These are phyloP conservation scores for Drechslerella coelobrocha DNA, from an alignment of 2,329 filamentous ascomycete genomes.

Conservation along the genomic window DNA sequence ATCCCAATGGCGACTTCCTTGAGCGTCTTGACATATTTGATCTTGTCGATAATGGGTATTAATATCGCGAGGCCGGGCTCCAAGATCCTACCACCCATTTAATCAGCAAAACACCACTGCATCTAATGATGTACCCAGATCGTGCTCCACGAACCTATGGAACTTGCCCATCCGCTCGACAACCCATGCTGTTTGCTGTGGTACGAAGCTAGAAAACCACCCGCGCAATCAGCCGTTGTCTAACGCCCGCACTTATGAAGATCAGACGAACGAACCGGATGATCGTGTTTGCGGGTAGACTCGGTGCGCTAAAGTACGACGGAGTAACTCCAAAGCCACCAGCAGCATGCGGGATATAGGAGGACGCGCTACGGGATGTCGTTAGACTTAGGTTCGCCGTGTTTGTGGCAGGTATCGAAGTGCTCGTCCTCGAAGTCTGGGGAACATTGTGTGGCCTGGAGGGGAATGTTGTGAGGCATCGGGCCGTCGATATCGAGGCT, in stretches of 20 bases:
- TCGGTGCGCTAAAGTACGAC: slow-evolving; percentile 55
- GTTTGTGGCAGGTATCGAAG: not conserved
- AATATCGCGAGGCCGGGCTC: slow-evolving; percentile 89
- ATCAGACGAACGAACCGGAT: slow-evolving; percentile 64
- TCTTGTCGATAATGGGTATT: slow-evolving; percentile 88
- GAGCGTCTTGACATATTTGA: slow-evolving; percentile 96
- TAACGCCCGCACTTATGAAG: not conserved
- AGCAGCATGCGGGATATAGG: slow-evolving; percentile 15
- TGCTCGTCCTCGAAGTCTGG: no score
- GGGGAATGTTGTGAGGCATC: slow-evolving; percentile 26
- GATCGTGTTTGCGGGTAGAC: slow-evolving; percentile 87
- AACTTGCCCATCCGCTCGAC: slow-evolving; percentile 99
- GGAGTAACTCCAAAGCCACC: slow-evolving; percentile 8
- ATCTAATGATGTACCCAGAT: not conserved
- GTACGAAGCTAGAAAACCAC: slow-evolving; percentile 79
- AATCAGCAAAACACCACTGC: not conserved
- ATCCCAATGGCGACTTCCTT: slow-evolving; percentile 98
- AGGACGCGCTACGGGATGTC: slow-evolving; percentile 27
- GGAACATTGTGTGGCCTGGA: slow-evolving; percentile 33
- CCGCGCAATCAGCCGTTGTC: slow-evolving; percentile 3
- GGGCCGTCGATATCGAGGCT: slow-evolving; percentile 33
- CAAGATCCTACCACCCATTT: slow-evolving; percentile 66
- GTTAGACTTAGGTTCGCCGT: slow-evolving; percentile 8
- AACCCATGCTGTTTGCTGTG: slow-evolving; percentile 99
- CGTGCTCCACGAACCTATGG: slow-evolving; percentile 64